These are phyloP conservation scores for Capsella rubella DNA, from an alignment of 441 rosid species.

Conservation along the genomic window DNA sequence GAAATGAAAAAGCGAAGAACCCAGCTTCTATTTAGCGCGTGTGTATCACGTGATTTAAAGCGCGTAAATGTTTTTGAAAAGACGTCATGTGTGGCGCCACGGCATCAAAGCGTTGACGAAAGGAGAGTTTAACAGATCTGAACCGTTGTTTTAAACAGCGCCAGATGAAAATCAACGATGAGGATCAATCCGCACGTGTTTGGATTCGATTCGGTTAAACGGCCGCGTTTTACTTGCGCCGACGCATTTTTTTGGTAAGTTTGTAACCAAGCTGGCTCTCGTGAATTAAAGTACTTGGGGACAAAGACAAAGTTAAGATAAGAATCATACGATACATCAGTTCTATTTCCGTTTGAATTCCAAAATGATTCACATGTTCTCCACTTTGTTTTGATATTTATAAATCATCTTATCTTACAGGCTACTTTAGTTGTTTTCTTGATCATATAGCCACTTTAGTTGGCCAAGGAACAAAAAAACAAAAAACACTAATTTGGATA, in stretches of 20 bases:
- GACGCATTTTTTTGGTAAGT: neutral
- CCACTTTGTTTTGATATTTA: slow-evolving; percentile 11
- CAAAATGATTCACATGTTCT: slow-evolving; percentile 17
- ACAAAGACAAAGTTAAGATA: slow-evolving; percentile 19
- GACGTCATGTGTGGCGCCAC: slow-evolving; percentile 42
- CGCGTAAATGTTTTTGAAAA: slow-evolving; percentile 31
- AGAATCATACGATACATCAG: neutral
- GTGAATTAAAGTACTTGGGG: slow-evolving; percentile 2
- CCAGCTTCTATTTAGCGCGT: slow-evolving; percentile 40
- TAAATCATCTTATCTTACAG: neutral
- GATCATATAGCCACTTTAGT: slow-evolving; percentile 40
- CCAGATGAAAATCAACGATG: slow-evolving; percentile 25
- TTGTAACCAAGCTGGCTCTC: slow-evolving; percentile 21
- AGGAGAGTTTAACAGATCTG: neutral
- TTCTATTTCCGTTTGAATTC: slow-evolving; percentile 29
- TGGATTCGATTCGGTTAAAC: slow-evolving; percentile 7
- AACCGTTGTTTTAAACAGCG: slow-evolving; percentile 20
- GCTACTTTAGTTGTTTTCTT: slow-evolving; percentile 32
- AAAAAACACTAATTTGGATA: slow-evolving; percentile 22
- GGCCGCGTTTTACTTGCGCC: slow-evolving; percentile 33
- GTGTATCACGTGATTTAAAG: neutral
- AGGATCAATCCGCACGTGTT: slow-evolving; percentile 35
- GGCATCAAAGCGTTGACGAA: slow-evolving; percentile 41
- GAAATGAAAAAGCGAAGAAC: slow-evolving; percentile 1
- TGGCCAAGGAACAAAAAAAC: slow-evolving; percentile 7